Conservation (phyloP, 352 stramenopile genomes). For the Globisporangium splendens region DNA sequence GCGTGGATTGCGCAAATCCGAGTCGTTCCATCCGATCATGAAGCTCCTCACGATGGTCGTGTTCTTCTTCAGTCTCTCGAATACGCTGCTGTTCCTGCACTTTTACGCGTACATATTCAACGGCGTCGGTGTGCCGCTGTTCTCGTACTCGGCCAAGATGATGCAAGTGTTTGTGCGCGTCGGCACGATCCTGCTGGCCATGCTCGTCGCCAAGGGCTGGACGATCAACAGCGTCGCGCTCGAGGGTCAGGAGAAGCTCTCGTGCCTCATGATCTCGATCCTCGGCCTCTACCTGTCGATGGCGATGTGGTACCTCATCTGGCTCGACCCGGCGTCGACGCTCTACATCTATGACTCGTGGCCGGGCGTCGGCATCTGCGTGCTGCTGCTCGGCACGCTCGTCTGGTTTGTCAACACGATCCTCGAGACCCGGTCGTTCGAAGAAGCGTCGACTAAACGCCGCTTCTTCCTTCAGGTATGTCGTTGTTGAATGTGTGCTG, state of each 20-base stretch:
- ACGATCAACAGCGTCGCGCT: constrained; percentile 70
- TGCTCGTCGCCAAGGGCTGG: constrained; percentile 78
- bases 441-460: constrained; percentile 52
- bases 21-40: constrained; percentile 81
- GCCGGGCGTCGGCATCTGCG: constrained; percentile 61
- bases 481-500: not conserved
- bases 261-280: constrained; percentile 56
- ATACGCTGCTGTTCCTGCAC: constrained; percentile 53
- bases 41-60: constrained; percentile 64
- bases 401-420: constrained; percentile 66
- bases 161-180: constrained; percentile 66
- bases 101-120: constrained; percentile 63
- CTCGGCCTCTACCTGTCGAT: constrained; percentile 69
- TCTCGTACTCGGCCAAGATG: constrained; percentile 68
- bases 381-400: constrained; percentile 53
- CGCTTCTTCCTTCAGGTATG: constrained; percentile 60
- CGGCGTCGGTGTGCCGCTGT: constrained; percentile 63
- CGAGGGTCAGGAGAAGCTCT: constrained; percentile 63
- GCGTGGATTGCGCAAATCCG: constrained; percentile 38
- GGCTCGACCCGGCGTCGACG: constrained; percentile 70
- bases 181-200: constrained; percentile 63
- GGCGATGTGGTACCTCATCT: constrained; percentile 81
- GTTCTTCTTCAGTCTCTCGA: constrained; percentile 58
- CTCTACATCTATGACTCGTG: constrained; percentile 84
- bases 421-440: constrained; percentile 58